phyloP scores from a whole-genome alignment of 495 filamentous ascomycete genomes.

The Delitschia confertaspora region DNA sequence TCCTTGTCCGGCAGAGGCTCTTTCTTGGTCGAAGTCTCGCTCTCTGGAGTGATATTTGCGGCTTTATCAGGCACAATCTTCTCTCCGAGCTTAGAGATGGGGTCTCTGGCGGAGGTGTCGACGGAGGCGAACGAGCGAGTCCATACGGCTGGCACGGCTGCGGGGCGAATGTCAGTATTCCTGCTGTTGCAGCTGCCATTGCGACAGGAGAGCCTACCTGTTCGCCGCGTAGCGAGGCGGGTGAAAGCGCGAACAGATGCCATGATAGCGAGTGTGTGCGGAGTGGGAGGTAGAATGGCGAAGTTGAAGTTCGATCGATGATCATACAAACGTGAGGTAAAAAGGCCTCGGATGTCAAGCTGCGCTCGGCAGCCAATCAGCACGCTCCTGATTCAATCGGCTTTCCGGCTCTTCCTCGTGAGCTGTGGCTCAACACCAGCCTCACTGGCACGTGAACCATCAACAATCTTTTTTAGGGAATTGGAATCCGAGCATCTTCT shows the following conservation, averaged over 20 bases:
- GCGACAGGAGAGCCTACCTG: constrained; percentile 9
- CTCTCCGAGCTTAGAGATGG: constrained; percentile 14
- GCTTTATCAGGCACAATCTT: constrained; percentile 8
- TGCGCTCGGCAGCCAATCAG: constrained; percentile 5
- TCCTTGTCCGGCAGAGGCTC: constrained; percentile 47
- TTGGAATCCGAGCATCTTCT: no score
- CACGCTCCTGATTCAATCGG: not conserved
- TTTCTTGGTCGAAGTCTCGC: constrained; percentile 47
- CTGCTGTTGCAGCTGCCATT: constrained; percentile 2
- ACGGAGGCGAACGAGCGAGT: constrained; percentile 25
- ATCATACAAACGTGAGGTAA: not conserved
- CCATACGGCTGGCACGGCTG: constrained; percentile 25
- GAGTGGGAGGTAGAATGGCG: constrained; percentile 5
- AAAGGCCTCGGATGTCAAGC: not conserved
- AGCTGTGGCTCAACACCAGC: no score
- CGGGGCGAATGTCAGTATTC: constrained; percentile 13
- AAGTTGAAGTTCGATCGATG: not conserved
- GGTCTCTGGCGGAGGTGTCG: constrained; percentile 14
- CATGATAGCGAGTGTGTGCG: constrained; percentile 10
- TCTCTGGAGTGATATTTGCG: constrained; percentile 33
- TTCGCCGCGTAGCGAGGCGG: constrained; percentile 21
- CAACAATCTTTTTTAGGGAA: no score
- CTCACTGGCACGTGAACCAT: no score
- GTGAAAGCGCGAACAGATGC: constrained; percentile 23
- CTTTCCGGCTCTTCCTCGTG: not conserved